A percentile compares a stretch with the other conserved stretches of the same genome.
Evolutionary conservation across 495 filamentous ascomycete species (phyloP).

Genomic region (Pyrenula aspistea): DNA sequence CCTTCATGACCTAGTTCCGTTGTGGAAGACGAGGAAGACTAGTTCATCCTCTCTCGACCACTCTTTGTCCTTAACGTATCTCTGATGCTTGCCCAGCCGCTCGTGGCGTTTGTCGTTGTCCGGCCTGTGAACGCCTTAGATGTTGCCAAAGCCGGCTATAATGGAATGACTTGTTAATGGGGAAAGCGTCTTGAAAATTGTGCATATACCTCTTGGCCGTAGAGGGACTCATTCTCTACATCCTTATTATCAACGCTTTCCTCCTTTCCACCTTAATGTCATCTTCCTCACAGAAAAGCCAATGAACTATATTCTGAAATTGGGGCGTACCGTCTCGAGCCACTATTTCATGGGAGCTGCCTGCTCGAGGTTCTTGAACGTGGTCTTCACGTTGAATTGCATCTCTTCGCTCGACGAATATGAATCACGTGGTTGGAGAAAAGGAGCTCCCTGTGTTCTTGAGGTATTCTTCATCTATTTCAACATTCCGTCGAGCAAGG

Average conservation of each 20-base stretch:
- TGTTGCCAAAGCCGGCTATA: slow-evolving; percentile 96
- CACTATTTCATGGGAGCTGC: slow-evolving; percentile 93
- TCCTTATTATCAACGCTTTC: slow-evolving; percentile 64
- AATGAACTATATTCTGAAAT: not conserved
- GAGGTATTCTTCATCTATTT: slow-evolving; percentile 85
- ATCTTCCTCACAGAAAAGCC: slow-evolving; percentile 46
- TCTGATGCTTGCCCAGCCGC: slow-evolving; percentile 89
- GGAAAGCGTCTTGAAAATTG: slow-evolving; percentile 71
- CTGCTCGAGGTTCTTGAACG: slow-evolving; percentile 80
- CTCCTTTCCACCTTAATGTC: slow-evolving; percentile 94
- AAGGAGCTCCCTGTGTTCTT: slow-evolving; percentile 84
- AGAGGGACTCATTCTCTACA: slow-evolving; percentile 90
- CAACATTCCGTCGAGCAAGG: slow-evolving; percentile 93
- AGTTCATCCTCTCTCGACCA: slow-evolving; percentile 64
- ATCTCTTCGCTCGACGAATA: slow-evolving; percentile 75
- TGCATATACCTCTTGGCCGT: slow-evolving; percentile 92
- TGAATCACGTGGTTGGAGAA: slow-evolving; percentile 99
- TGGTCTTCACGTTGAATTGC: slow-evolving; percentile 82
- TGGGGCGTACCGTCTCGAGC: slow-evolving; percentile 79
- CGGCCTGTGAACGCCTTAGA: slow-evolving; percentile 98
- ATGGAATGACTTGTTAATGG: slow-evolving; percentile 92
- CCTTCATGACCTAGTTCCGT: slow-evolving; percentile 82
- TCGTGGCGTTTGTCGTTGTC: slow-evolving; percentile 94
- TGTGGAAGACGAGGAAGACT: slow-evolving; percentile 98
- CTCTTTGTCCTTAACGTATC: slow-evolving; percentile 68